Base-by-base conservation (phyloP, 2,329 filamentous ascomycete species). In the Hypocreales sp. region DNA sequence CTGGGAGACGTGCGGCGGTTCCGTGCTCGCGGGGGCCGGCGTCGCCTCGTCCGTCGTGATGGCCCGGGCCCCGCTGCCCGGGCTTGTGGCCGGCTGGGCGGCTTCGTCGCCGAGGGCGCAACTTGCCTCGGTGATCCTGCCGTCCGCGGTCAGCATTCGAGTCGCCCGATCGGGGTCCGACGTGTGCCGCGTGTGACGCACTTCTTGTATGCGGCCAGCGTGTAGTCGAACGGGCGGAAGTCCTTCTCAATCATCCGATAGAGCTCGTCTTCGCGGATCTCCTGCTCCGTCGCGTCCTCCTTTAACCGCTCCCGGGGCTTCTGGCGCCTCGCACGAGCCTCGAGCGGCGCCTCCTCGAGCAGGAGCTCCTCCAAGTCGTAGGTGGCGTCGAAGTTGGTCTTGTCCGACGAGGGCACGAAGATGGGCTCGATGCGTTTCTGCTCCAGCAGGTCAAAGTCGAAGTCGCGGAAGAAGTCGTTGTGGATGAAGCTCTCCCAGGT, bases 321-420 rank as follows among this genome's bases (percentile, higher is more conserved):
- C 51, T 95, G 90, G 46, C 87, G 75, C 40, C 90, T 71, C 27
- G 90, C 84, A 44, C 90, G 68, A 30, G 90, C 90, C 53, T 98
- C 90, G 5, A 98, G 58, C 1, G 90, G 90, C 9, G 90, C 90
- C 49, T 98, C 90, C 52, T 98, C 90, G 24, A 98, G 55, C 2
- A 98, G 57, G 13, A 98, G 54, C 50, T 98, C 90, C 48, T 98
- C 90, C 27, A 98, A 58, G 51, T 98, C 90, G 47, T 98, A 95
- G 1, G 90, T 98, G 5, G 90, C 90, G 52, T 98, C 90, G 40
- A 98, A 98, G 50, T 98, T 98, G 4, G 90, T 95, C 66, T 98
- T 98, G 26, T 95, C 90, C 30, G 83, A 86, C 0, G 87, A 93
- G 0, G 90, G 90, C 13, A 79, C 70, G 48, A 98, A 98, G 4